Evolutionary conservation across 768 basidiomycete species (phyloP).

Genomic region (Sporobolomyces roseus): DNA sequence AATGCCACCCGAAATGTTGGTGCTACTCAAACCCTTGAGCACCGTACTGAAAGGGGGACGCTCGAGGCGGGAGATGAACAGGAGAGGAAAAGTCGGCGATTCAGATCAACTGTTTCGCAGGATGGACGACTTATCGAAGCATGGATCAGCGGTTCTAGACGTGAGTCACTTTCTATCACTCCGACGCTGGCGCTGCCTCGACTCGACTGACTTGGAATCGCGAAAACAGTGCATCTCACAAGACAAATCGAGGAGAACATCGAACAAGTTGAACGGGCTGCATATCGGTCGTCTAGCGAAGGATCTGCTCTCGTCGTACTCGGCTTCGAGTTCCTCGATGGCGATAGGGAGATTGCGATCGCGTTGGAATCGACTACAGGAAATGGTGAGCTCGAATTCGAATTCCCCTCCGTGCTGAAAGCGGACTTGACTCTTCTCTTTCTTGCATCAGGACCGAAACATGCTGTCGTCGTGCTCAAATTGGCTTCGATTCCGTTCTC

Average conservation of each 20-base stretch:
- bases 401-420: not conserved
- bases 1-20: slow-evolving; percentile 6
- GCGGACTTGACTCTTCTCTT: not conserved
- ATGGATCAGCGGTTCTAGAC: not conserved
- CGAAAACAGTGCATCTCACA: not conserved
- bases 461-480: not conserved
- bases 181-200: no score
- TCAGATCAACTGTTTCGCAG: not conserved
- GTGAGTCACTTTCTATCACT: no score
- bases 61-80: not conserved
- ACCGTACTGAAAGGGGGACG: not conserved
- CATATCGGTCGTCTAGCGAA: not conserved
- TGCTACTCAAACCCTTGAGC: not conserved
- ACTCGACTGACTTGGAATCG: not conserved
- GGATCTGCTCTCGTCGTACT: not conserved
- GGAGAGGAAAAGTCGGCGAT: not conserved
- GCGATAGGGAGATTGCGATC: no score
- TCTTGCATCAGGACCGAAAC: not conserved
- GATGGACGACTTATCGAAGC: not conserved
- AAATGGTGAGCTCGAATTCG: not conserved
- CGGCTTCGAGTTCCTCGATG: slow-evolving; percentile 5
- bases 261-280: not conserved
- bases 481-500: not conserved
- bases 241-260: not conserved
- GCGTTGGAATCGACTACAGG: not conserved